Evolutionary conservation across 1,284 basidiomycete species (phyloP), one percentile per base, ranked within the genome.

Genomic region (Austroboletus niveus): DNA sequence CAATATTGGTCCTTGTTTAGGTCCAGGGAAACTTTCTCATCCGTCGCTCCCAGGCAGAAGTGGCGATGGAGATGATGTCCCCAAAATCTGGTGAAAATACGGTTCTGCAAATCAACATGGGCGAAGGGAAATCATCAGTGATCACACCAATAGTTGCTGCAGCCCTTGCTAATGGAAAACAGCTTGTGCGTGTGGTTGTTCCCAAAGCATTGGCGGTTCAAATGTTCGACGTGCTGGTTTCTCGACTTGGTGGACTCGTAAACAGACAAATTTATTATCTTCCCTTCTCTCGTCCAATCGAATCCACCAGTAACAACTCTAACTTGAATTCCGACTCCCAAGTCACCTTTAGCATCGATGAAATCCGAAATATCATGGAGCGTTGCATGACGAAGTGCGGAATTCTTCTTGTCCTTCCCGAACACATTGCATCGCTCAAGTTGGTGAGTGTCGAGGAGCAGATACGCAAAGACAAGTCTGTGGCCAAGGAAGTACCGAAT

Each of bases 91-190:
- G 51, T 1, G 20, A 46, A 5, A 81, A 73, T 45, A 71, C 71
- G 0, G 60, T 69, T 8, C 62, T 77, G 17, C 64, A 80, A 82
- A 51, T 82, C 14, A 79, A 80, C 43, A 81, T 82, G 80, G 80
- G 79, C 2, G 79, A 81, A 57, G 79, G 80, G 2, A 81, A 81
- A 55, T 77, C 79, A 0, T 76, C 77, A 0, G 79, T 81, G 2
- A 81, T 82, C 20, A 69, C 77, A 0, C 79, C 80, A 1, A 63
- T 81, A 27, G 64, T 72, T 20, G 64, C 72, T 0, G 60, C 70
- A 0, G 52, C 66, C 7, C 61, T 81, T 8, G 75, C 79, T 0
- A 64, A 80, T 54, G 71, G 74, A 1, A 42, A 64, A 8, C 72
- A 64, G 22, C 58, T 81, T 4, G 72, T 73, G 9, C 70, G 80